Evolutionary conservation across 306 rosid genomes (phyloP).

Genomic region (Pterocarpus santalinus): DNA sequence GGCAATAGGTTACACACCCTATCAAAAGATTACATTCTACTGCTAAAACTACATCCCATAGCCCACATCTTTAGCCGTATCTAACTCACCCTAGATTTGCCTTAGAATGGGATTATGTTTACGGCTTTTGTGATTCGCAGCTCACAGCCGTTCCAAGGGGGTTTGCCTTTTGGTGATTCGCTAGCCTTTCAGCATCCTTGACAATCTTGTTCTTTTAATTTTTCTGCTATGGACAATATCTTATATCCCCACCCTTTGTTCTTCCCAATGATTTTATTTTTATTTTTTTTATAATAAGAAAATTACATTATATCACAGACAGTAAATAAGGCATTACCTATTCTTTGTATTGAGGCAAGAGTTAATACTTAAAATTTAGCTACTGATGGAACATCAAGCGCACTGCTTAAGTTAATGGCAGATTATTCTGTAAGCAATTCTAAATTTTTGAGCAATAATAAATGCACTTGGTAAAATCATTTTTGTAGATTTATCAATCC

Average conservation of each 20-base stretch:
- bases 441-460: conserved; percentile 14
- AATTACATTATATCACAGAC: neutral
- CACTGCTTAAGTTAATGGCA: neutral
- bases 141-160: neutral
- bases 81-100: conserved; percentile 21
- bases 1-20: conserved; percentile 7
- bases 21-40: conserved; percentile 22
- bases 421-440: neutral
- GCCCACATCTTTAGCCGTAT: neutral
- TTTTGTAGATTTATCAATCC: conserved; percentile 17
- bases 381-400: neutral
- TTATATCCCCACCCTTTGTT: conserved; percentile 19
- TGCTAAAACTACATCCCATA: conserved; percentile 26
- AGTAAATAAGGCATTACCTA: conserved; percentile 5
- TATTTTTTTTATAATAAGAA: neutral
- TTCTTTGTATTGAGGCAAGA: conserved; percentile 6
- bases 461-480: conserved; percentile 12
- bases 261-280: neutral
- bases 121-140: conserved; percentile 24
- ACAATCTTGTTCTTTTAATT: neutral
- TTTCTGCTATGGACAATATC: neutral
- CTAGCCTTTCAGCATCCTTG: conserved; percentile 19
- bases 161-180: conserved; percentile 18
- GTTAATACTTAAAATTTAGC: neutral
- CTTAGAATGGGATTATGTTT: conserved; percentile 14